A percentile compares a stretch with the other conserved stretches of the same genome.
Evolutionary conservation across 306 rosid species (phyloP).

Genomic region (Herpetospermum pedunculosum): DNA sequence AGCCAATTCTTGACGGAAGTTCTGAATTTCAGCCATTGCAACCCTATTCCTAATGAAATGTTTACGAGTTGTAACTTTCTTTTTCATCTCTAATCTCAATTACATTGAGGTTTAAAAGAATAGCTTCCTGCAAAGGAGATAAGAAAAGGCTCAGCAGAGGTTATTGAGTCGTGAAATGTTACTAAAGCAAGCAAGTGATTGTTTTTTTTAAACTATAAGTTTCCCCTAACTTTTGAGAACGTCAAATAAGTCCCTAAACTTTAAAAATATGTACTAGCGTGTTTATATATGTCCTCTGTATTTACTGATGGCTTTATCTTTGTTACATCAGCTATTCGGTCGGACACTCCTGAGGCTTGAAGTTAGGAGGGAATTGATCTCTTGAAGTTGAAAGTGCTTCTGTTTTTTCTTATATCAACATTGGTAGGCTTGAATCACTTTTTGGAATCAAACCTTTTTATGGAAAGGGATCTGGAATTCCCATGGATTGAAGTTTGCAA

Average conservation of each 20-base stretch:
- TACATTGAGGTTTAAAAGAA: background rate
- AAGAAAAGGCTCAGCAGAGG: no score
- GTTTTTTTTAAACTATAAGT: no score
- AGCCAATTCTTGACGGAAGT: background rate
- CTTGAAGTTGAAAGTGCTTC: slow-evolving; percentile 1
- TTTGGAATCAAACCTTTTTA: background rate
- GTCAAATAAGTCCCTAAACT: background rate
- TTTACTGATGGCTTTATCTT: background rate
- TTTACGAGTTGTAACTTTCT: background rate
- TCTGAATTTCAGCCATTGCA: background rate
- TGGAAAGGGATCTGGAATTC: slow-evolving; percentile 1
- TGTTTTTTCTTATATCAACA: background rate
- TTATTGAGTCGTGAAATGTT: no score
- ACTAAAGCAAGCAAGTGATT: no score
- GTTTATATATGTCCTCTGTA: no score
- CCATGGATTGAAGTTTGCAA: slow-evolving; percentile 6
- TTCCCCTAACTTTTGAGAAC: background rate
- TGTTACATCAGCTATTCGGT: slow-evolving; percentile 34
- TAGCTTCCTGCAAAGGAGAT: no score
- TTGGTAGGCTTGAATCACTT: background rate
- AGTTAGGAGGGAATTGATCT: background rate
- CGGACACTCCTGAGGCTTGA: slow-evolving; percentile 37
- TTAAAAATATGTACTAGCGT: no score
- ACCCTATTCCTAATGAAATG: background rate
- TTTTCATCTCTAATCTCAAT: background rate